Evolutionary conservation across 108 stramenopile genomes (phyloP).

Genomic region (Poteriospumella lacustris): DNA sequence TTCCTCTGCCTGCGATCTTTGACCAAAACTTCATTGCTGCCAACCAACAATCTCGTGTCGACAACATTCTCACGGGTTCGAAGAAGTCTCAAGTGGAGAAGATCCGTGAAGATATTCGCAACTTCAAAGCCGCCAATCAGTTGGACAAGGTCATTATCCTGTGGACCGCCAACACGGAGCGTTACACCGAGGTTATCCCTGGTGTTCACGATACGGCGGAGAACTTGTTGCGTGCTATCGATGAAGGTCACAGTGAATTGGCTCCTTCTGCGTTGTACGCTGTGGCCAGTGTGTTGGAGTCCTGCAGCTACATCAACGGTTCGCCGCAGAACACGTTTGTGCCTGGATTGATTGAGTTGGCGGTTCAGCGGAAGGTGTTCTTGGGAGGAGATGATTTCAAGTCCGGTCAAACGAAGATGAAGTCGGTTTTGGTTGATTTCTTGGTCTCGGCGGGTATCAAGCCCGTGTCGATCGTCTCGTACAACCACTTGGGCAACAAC

Average conservation of each 20-base stretch:
- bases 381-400: constrained; percentile 98
- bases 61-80: constrained; percentile 79
- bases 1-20: constrained; percentile 82
- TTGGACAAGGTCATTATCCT: constrained; percentile 87
- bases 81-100: constrained; percentile 90
- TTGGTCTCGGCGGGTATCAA: constrained; percentile 88
- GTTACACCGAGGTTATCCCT: constrained; percentile 80
- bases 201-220: constrained; percentile 90
- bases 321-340: constrained; percentile 98
- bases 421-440: constrained; percentile 91
- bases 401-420: constrained; percentile 97
- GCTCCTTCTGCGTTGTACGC: constrained; percentile 93
- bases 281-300: constrained; percentile 87
- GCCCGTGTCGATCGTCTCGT: constrained; percentile 88
- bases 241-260: constrained; percentile 47
- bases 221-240: constrained; percentile 72
- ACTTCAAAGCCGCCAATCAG: constrained; percentile 73
- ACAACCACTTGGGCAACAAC: constrained; percentile 98
- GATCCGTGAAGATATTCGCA: constrained; percentile 80
- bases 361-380: constrained; percentile 66
- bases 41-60: constrained; percentile 90
- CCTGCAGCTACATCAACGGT: constrained; percentile 93
- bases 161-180: constrained; percentile 98
- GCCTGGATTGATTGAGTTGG: constrained; percentile 89
- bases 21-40: constrained; percentile 94